Evolutionary conservation across 495 filamentous ascomycete genomes (phyloP).

Genomic region (Penicillium mononematosum): DNA sequence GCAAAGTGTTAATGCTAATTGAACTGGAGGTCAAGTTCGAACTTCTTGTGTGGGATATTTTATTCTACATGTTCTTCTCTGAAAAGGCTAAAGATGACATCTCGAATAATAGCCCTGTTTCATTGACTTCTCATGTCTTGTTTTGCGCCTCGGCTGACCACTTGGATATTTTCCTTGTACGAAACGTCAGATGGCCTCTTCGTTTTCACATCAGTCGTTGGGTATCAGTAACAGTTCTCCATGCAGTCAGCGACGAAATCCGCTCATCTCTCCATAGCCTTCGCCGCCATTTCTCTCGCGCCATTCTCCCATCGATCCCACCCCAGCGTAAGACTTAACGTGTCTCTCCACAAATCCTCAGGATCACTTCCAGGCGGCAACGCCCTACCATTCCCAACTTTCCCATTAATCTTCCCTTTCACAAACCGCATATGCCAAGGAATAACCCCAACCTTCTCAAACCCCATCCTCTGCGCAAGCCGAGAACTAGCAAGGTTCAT

Average conservation of each 20-base stretch:
- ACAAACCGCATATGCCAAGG: constrained; percentile 25
- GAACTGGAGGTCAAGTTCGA: not conserved
- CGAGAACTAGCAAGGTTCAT: constrained; percentile 17
- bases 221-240: not conserved
- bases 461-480: constrained; percentile 27
- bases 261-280: constrained; percentile 11
- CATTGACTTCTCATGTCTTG: too few species aligned
- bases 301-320: constrained; percentile 23
- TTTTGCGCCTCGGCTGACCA: too few species aligned
- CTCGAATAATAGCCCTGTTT: too few species aligned
- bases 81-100: too few species aligned
- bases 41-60: not conserved
- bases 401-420: constrained; percentile 18
- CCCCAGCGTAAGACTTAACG: constrained; percentile 16
- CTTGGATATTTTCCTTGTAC: too few species aligned
- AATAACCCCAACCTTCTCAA: constrained; percentile 17
- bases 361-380: constrained; percentile 19
- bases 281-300: constrained; percentile 5
- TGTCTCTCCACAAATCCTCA: constrained; percentile 26
- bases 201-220: not conserved
- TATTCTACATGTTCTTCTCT: too few species aligned
- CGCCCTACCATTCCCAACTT: constrained; percentile 21
- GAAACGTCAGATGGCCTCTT: too few species aligned
- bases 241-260: not conserved
- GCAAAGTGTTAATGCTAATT: not conserved